Evolutionary conservation across 2,329 filamentous ascomycete genomes (phyloP), one percentile per base, ranked within the genome.

Genomic region (Grosmannia penicillata): DNA sequence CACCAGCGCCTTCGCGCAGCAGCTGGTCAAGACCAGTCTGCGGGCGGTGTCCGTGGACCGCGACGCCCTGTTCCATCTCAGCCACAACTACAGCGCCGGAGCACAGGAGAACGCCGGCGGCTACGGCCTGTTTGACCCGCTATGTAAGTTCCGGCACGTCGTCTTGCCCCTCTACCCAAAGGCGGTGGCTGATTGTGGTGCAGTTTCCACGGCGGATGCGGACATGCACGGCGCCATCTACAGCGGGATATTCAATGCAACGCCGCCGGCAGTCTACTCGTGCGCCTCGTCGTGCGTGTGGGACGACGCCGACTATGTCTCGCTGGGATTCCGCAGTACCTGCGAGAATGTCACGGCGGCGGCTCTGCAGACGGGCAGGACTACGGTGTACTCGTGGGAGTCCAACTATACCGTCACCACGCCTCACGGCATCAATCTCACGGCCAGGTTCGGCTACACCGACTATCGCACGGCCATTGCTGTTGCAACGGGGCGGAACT

Each of bases 221-320:
- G 19, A 34, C n/a, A 34, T 34, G 33, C 22, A 34, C n/a, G 33
- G 33, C 18, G 33, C 33, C 15, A 34, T 34, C 33, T 34, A 34
- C 33, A 34, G 26, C 11, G 33, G 33, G 9, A 34, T 34, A 10
- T 34, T 34, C 23, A 34, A 34, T 10, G 17, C 26, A n/a, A 25
- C n/a, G 22, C 25, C 33, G 11, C 4, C 33, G 3, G 10, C 22
- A 13, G 15, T 21, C 22, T 34, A 34, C 10, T 11, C 23, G 3
- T 34, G 33, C 15, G 13, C 33, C 3, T 34, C 33, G 6, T 17
- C 33, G 6, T 34, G 33, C 23, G 6, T 13, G 2, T 34, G 33
- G 33, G 15, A 19, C 23, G 4, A 15, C 6, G n/a, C 18, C 3
- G 2, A 13, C 2, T 19, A 34, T 10, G 15, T 25, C n/a, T 14